Conservation (phyloP, 2,329 filamentous ascomycete genomes). For the Aspergillus arachidicola region DNA sequence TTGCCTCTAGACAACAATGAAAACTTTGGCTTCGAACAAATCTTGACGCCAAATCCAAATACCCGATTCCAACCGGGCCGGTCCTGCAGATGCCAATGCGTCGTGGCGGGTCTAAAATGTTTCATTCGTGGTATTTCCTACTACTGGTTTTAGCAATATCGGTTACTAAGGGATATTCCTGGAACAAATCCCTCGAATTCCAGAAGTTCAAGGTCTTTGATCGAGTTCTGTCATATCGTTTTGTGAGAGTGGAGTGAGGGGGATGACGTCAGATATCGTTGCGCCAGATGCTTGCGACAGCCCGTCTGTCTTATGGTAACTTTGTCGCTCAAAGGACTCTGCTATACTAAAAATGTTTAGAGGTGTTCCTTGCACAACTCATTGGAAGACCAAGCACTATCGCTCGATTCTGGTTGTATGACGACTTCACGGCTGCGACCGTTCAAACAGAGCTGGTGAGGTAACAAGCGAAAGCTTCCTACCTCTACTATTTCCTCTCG, state of each 20-base stretch:
- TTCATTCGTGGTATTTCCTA: background rate
- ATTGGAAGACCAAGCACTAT: background rate
- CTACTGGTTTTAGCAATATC: background rate
- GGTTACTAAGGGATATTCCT: background rate
- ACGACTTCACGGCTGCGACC: too few species aligned
- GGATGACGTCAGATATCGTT: background rate
- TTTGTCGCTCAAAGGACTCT: background rate
- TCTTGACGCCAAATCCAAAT: background rate
- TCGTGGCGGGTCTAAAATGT: background rate
- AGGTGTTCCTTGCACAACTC: background rate
- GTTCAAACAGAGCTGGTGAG: too few species aligned
- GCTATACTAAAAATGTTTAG: background rate
- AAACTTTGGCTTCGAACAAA: background rate
- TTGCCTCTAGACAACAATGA: background rate
- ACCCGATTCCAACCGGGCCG: conserved; percentile 4
- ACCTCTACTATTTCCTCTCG: background rate
- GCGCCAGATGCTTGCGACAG: background rate
- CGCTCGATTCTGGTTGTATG: too few species aligned
- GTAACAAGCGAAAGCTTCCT: background rate
- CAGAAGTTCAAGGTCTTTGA: background rate
- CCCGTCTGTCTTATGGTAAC: background rate
- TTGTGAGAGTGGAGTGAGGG: background rate
- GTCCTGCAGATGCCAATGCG: conserved; percentile 1
- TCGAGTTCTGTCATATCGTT: background rate
- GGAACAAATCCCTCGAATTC: background rate